These are phyloP conservation scores for Pyrenochaeta sp. DNA, from an alignment of 2,329 filamentous ascomycete genomes.

Conservation along the genomic window DNA sequence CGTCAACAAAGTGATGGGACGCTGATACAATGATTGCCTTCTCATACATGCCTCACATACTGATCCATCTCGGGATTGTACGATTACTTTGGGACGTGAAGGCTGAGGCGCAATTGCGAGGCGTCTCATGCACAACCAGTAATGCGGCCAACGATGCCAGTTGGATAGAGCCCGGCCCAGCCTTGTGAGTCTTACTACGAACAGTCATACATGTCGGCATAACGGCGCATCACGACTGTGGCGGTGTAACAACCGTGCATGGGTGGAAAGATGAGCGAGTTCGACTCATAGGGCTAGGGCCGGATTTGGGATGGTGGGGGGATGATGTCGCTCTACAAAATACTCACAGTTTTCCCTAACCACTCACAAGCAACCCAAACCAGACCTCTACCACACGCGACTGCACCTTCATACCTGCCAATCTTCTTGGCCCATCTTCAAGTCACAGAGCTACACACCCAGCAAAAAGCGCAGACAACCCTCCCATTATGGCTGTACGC, in stretches of 20 bases:
- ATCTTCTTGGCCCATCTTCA: background rate
- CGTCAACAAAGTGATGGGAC: slow-evolving; percentile 10
- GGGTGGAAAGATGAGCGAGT: slow-evolving; percentile 34
- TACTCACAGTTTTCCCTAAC: slow-evolving; percentile 30
- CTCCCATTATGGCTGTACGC: slow-evolving; percentile 60
- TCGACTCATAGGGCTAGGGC: slow-evolving; percentile 12
- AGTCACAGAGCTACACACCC: background rate
- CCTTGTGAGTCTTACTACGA: background rate
- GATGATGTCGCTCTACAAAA: slow-evolving; percentile 39
- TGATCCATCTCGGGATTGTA: too few species aligned
- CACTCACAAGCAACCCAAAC: background rate
- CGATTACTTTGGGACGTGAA: too few species aligned
- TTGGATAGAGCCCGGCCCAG: background rate
- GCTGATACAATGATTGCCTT: slow-evolving; percentile 29
- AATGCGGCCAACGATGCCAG: background rate
- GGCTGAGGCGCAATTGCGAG: slow-evolving; percentile 17
- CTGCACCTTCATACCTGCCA: slow-evolving; percentile 6
- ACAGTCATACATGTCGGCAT: slow-evolving; percentile 7
- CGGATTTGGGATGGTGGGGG: slow-evolving; percentile 29
- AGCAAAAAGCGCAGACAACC: slow-evolving; percentile 6
- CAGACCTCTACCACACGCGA: slow-evolving; percentile 17
- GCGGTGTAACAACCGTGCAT: background rate
- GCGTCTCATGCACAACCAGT: slow-evolving; percentile 4
- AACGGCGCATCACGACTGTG: slow-evolving; percentile 2
- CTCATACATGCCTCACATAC: slow-evolving; percentile 1